Evolutionary conservation across 768 basidiomycete species (phyloP).

Genomic region (Mrakia blollopis): DNA sequence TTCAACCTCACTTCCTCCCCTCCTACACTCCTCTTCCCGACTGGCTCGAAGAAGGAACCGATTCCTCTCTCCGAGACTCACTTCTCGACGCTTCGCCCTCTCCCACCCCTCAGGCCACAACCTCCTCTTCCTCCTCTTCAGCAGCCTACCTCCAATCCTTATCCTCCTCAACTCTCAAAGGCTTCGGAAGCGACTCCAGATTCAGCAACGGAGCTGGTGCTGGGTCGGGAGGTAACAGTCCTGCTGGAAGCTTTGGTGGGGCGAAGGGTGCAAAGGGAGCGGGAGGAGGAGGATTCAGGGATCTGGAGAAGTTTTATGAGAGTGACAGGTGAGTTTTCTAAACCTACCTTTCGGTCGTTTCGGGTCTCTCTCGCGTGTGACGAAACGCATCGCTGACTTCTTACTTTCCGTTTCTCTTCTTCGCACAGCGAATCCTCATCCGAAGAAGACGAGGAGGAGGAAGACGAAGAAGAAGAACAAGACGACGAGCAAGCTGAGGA

Average conservation of each 20-base stretch:
- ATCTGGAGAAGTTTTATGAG: conserved; percentile 74
- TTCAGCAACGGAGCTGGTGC: conserved; percentile 45
- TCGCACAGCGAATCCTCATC: neutral
- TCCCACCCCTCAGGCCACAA: neutral
- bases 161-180: conserved; percentile 35
- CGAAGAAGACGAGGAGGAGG: neutral
- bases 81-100: neutral
- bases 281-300: conserved; percentile 37
- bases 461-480: neutral
- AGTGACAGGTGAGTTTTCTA: conserved; percentile 34
- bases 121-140: conserved; percentile 53
- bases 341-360: neutral
- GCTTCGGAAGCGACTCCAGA: conserved; percentile 21
- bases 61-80: conserved; percentile 63
- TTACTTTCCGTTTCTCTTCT: neutral
- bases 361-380: neutral
- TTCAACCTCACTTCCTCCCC: conserved; percentile 47
- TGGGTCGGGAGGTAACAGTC: conserved; percentile 48
- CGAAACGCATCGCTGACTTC: neutral
- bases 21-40: conserved; percentile 62
- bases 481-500: too few relatives aligned
- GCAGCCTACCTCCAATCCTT: conserved; percentile 36
- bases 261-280: conserved; percentile 47
- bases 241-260: conserved; percentile 43
- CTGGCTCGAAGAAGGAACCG: conserved; percentile 83